phyloP scores from a whole-genome alignment of 352 stramenopile species.

The Phytophthora sojae region DNA sequence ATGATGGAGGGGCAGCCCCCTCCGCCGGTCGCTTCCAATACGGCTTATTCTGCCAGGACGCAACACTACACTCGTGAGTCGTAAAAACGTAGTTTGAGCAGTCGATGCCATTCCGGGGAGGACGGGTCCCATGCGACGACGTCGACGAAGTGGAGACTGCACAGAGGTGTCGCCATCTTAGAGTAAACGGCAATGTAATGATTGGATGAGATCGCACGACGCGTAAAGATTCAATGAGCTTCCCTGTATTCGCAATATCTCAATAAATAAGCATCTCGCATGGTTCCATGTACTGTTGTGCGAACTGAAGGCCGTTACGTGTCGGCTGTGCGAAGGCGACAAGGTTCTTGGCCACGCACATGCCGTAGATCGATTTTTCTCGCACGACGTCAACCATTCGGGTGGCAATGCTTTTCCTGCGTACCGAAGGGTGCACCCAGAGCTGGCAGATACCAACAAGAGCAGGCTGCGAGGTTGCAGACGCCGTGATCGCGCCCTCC shows the following conservation, averaged over 20 bases:
- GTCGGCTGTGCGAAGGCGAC: constrained; percentile 85
- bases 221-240: not conserved
- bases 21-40: constrained; percentile 48
- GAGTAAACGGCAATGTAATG: not conserved
- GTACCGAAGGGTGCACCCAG: constrained; percentile 69
- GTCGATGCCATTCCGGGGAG: constrained; percentile 42
- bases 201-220: not conserved
- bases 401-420: constrained; percentile 60
- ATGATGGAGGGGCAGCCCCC: constrained; percentile 28
- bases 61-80: constrained; percentile 1
- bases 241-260: constrained; percentile 2
- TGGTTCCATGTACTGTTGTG: constrained; percentile 57
- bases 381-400: constrained; percentile 68
- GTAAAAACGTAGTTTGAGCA: too few species aligned
- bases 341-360: constrained; percentile 54
- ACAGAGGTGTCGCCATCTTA: not conserved
- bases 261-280: constrained; percentile 65
- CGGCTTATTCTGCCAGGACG: constrained; percentile 58
- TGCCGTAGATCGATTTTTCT: constrained; percentile 78
- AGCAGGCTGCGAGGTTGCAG: constrained; percentile 30
- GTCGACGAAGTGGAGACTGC: constrained; percentile 48
- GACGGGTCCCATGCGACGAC: constrained; percentile 51
- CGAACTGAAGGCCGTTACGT: constrained; percentile 65
- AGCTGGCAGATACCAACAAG: constrained; percentile 75
- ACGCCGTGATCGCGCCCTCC: constrained; percentile 18